Evolutionary conservation across 257 asterid genomes (phyloP).

Genomic region (Galeopsis tetrahit): DNA sequence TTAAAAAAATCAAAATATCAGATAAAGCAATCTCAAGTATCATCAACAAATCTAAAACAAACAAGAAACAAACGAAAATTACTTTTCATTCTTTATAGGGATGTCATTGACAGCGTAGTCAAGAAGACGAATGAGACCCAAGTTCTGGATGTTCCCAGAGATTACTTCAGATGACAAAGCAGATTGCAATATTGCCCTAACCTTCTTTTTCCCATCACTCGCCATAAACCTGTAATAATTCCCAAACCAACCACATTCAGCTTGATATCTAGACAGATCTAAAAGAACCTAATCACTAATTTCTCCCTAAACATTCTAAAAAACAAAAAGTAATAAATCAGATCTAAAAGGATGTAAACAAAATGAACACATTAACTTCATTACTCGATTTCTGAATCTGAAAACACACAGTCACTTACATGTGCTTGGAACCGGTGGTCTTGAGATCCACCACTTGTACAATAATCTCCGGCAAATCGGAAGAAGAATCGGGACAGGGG

Average conservation of each 20-base stretch:
- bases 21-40: neutral
- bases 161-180: slow-evolving; percentile 65
- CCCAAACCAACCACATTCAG: neutral
- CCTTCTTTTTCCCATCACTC: slow-evolving; percentile 81
- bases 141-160: slow-evolving; percentile 75
- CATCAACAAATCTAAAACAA: neutral
- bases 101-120: slow-evolving; percentile 80
- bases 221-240: slow-evolving; percentile 64
- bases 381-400: neutral
- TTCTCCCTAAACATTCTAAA: neutral
- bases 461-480: slow-evolving; percentile 67
- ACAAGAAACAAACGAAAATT: slow-evolving; percentile 17
- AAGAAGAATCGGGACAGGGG: slow-evolving; percentile 72
- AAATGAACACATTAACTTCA: neutral
- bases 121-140: slow-evolving; percentile 72
- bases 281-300: neutral
- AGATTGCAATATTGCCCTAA: slow-evolving; percentile 65
- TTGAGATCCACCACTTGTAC: slow-evolving; percentile 86
- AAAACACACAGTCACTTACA: slow-evolving; percentile 32
- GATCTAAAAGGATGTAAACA: neutral
- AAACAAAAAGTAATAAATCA: neutral
- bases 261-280: neutral
- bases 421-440: slow-evolving; percentile 59
- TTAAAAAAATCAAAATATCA: neutral
- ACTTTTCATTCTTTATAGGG: slow-evolving; percentile 80